Evolutionary conservation across 2,329 filamentous ascomycete species (phyloP).

Genomic region (Penicillium frequentans): DNA sequence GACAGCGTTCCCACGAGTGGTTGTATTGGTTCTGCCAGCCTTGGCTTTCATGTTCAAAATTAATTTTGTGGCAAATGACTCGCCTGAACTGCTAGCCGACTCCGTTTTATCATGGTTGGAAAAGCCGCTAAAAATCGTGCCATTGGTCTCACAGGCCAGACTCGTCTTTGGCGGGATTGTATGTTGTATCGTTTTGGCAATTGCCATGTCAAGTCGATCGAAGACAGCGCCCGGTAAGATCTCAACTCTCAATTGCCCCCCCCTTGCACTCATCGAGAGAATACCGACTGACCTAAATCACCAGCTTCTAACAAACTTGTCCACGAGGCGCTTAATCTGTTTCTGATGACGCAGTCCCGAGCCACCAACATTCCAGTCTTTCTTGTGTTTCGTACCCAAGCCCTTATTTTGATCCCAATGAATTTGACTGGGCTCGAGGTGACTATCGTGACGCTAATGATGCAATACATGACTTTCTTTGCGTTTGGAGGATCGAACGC

Average conservation of each 20-base stretch:
- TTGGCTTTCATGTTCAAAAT: slow-evolving; percentile 82
- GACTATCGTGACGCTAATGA: slow-evolving; percentile 69
- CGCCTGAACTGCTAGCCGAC: slow-evolving; percentile 70
- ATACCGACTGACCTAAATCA: slow-evolving; percentile 6
- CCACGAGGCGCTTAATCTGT: slow-evolving; percentile 71
- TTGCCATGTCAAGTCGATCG: slow-evolving; percentile 16
- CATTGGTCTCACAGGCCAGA: slow-evolving; percentile 53
- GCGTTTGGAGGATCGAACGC: slow-evolving; percentile 88
- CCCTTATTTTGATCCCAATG: slow-evolving; percentile 52
- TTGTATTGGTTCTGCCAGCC: slow-evolving; percentile 46
- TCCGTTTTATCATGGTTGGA: slow-evolving; percentile 38
- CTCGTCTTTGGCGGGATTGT: slow-evolving; percentile 51
- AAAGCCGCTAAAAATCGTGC: slow-evolving; percentile 37
- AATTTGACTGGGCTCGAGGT: slow-evolving; percentile 54
- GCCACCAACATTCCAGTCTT: slow-evolving; percentile 84
- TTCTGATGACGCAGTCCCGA: slow-evolving; percentile 84
- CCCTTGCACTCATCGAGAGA: background rate
- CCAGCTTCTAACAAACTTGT: slow-evolving; percentile 22
- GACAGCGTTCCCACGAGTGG: slow-evolving; percentile 22
- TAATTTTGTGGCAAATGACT: slow-evolving; percentile 81
- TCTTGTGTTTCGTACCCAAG: slow-evolving; percentile 67
- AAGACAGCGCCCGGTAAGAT: slow-evolving; percentile 18
- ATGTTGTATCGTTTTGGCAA: slow-evolving; percentile 30
- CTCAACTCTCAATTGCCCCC: background rate
- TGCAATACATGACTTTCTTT: slow-evolving; percentile 85